Percentiles rank a stretch among this genome's conserved stretches.
These are phyloP conservation scores for Blastosporella zonata DNA, from an alignment of 1,284 basidiomycete species.

Conservation along the genomic window DNA sequence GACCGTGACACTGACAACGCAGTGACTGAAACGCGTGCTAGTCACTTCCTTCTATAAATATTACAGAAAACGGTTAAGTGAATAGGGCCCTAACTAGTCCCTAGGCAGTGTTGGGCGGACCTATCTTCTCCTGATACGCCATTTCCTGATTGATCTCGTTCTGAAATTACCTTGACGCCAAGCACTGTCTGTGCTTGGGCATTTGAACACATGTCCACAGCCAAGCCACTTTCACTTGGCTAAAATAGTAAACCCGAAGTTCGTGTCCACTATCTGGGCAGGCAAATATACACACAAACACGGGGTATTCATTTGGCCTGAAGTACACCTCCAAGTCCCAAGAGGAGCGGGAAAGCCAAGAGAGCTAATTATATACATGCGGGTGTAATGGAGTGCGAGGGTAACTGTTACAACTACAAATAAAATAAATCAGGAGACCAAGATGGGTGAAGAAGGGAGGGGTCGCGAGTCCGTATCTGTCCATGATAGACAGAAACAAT, in stretches of 20 bases:
- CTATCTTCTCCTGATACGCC: conserved; percentile 12
- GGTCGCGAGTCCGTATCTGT: not conserved
- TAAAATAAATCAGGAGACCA: conserved; percentile 14
- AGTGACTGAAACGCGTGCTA: not conserved
- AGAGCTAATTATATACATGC: conserved; percentile 12
- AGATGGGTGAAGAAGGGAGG: not conserved
- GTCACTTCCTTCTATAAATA: no score
- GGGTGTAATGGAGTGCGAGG: not conserved
- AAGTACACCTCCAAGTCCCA: conserved; percentile 1
- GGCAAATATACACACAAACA: conserved; percentile 1
- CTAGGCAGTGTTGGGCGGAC: conserved; percentile 13
- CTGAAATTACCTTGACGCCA: conserved; percentile 16
- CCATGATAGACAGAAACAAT: not conserved
- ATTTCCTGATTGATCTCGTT: conserved; percentile 12
- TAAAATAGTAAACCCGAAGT: conserved; percentile 17
- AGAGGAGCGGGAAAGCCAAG: not conserved
- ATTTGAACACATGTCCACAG: conserved; percentile 19
- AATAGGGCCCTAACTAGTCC: no score
- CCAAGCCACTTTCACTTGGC: conserved; percentile 16
- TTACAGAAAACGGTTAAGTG: no score
- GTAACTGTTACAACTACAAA: conserved; percentile 16
- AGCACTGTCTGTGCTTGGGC: not conserved
- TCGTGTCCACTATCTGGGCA: conserved; percentile 7
- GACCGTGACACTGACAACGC: not conserved
- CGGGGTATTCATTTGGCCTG: conserved; percentile 9